Percentiles rank a stretch among this genome's conserved stretches.
Evolutionary conservation across 495 filamentous ascomycete species (phyloP).

Genomic region (Chlorociboria aeruginascens): DNA sequence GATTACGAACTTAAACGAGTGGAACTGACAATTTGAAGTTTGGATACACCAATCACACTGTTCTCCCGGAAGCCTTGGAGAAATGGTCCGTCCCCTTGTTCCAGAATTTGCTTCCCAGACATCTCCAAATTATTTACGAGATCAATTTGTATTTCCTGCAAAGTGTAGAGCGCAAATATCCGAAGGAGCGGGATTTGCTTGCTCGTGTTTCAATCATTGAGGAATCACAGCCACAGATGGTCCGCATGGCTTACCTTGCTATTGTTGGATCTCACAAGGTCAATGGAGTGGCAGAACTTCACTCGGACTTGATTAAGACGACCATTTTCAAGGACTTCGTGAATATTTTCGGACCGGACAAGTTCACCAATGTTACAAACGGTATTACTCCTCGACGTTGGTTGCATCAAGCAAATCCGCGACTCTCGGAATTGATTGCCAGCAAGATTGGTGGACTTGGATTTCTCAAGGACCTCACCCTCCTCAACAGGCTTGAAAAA

Average conservation of each 20-base stretch:
- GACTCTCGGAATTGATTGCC: constrained; percentile 82
- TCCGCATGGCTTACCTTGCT: constrained; percentile 91
- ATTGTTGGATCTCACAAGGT: constrained; percentile 98
- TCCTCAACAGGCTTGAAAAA: constrained; percentile 69
- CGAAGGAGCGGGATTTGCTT: constrained; percentile 77
- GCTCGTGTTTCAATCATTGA: constrained; percentile 87
- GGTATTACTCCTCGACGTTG: constrained; percentile 91
- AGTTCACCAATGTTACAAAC: constrained; percentile 98
- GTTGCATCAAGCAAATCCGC: constrained; percentile 95
- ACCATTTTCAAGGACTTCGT: constrained; percentile 99
- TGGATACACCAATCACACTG: constrained; percentile 96
- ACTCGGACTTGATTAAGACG: constrained; percentile 92
- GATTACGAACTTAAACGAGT: constrained; percentile 1
- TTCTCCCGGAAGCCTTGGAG: constrained; percentile 91
- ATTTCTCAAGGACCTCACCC: constrained; percentile 79
- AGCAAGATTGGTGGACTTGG: constrained; percentile 72
- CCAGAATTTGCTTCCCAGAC: constrained; percentile 85
- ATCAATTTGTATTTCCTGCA: constrained; percentile 94
- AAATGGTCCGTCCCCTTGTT: constrained; percentile 95
- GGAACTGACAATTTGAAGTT: constrained; percentile 37
- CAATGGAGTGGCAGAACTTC: constrained; percentile 93
- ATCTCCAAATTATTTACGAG: constrained; percentile 97
- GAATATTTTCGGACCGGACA: constrained; percentile 81
- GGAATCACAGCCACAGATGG: constrained; percentile 94
- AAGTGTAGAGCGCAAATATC: constrained; percentile 76